Evolutionary conservation across 177 flowering plant genomes (phyloP).

Genomic region (Vitis hybrid): DNA sequence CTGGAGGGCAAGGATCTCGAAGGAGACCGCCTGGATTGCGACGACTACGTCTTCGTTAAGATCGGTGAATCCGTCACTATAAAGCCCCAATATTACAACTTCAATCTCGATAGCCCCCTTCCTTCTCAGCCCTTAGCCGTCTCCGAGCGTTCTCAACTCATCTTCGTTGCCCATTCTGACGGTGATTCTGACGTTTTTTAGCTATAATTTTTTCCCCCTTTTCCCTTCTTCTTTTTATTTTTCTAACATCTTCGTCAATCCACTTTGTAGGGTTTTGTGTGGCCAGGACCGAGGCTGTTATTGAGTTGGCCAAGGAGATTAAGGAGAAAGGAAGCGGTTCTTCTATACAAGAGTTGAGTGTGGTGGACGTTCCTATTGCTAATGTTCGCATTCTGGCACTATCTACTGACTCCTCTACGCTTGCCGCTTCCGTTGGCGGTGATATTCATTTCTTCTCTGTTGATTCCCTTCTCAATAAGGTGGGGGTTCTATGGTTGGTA

Average conservation of each 20-base stretch:
- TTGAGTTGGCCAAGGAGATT: conserved; percentile 54
- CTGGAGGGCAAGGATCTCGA: conserved; percentile 47
- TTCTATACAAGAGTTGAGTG: conserved; percentile 54
- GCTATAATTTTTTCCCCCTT: background rate
- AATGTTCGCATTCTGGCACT: conserved; percentile 57
- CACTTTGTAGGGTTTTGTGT: conserved; percentile 67
- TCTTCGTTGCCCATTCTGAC: conserved; percentile 65
- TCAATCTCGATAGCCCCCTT: conserved; percentile 34
- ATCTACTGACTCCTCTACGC: conserved; percentile 54
- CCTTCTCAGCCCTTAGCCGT: conserved; percentile 67
- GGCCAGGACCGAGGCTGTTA: conserved; percentile 67
- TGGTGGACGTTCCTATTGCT: conserved; percentile 61
- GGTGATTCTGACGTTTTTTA: conserved; percentile 28
- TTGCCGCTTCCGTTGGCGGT: conserved; percentile 57
- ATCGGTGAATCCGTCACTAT: conserved; percentile 75
- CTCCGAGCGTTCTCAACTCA: conserved; percentile 47
- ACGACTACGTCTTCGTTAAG: conserved; percentile 56
- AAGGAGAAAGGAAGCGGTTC: conserved; percentile 37
- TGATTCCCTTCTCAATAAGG: conserved; percentile 69
- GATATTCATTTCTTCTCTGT: conserved; percentile 54
- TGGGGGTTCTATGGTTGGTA: conserved; percentile 11
- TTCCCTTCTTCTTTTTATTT: background rate
- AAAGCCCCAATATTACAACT: conserved; percentile 23
- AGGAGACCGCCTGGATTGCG: conserved; percentile 37
- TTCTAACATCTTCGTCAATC: background rate